phyloP scores from a whole-genome alignment of 2,329 filamentous ascomycete species.

The Lachnellula cervina region DNA sequence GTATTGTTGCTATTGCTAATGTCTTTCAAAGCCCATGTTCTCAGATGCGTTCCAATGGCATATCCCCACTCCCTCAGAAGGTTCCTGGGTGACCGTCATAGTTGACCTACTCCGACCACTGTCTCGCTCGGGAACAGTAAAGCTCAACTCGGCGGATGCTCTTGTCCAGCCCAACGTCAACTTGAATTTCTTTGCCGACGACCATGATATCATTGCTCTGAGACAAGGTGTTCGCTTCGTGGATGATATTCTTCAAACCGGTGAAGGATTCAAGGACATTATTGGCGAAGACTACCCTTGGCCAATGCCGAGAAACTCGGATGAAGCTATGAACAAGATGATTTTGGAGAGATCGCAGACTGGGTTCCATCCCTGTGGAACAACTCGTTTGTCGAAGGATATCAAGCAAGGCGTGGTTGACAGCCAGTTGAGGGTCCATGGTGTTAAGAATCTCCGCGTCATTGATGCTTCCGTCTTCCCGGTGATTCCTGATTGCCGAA shows the following conservation, averaged over 20 bases:
- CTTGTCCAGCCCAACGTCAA: constrained; percentile 50
- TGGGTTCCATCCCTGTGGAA: constrained; percentile 55
- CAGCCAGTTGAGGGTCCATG: constrained; percentile 46
- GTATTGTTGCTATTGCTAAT: background rate
- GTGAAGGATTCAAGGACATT: constrained; percentile 52
- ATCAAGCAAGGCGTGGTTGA: constrained; percentile 51
- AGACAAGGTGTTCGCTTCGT: constrained; percentile 28
- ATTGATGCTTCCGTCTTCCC: constrained; percentile 54
- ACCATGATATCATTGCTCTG: constrained; percentile 51
- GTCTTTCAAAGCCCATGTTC: constrained; percentile 42
- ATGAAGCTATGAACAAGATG: constrained; percentile 51
- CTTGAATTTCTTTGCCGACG: constrained; percentile 34
- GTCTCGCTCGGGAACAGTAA: constrained; percentile 39
- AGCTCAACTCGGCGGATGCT: constrained; percentile 41
- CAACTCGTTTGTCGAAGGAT: constrained; percentile 45
- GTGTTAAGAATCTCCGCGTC: constrained; percentile 48
- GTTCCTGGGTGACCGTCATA: constrained; percentile 53
- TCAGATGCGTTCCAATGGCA: constrained; percentile 45
- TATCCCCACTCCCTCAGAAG: constrained; percentile 37
- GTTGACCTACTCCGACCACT: constrained; percentile 46
- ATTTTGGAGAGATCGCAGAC: constrained; percentile 57
- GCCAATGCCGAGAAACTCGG: constrained; percentile 51
- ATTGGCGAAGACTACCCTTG: constrained; percentile 53
- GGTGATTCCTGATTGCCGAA: constrained; percentile 50
- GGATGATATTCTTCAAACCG: constrained; percentile 50